Evolutionary conservation across 2,329 filamentous ascomycete species (phyloP).

Genomic region (Aureobasidium namibiae): DNA sequence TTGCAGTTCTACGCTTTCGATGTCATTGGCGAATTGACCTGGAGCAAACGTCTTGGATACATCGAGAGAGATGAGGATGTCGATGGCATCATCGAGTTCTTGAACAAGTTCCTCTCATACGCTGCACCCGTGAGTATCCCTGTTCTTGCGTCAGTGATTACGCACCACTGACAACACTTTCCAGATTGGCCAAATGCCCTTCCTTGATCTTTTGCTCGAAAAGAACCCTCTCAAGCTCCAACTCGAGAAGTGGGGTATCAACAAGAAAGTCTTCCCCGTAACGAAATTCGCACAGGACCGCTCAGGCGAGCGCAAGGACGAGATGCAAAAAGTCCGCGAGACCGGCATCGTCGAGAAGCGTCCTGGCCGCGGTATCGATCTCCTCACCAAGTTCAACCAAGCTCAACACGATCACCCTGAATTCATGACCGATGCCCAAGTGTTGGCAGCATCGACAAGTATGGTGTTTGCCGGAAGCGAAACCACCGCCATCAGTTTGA

Average conservation of each 20-base stretch:
- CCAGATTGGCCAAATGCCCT: slow-evolving; percentile 65
- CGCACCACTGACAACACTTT: not conserved
- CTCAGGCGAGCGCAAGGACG: slow-evolving; percentile 55
- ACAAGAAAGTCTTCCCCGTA: slow-evolving; percentile 63
- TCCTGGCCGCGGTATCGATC: slow-evolving; percentile 42
- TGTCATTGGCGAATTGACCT: slow-evolving; percentile 70
- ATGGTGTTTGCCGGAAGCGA: slow-evolving; percentile 70
- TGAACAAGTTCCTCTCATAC: slow-evolving; percentile 59
- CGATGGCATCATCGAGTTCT: slow-evolving; percentile 61
- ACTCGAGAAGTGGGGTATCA: slow-evolving; percentile 57
- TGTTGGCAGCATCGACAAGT: slow-evolving; percentile 62
- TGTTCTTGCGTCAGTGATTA: not conserved
- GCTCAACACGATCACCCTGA: slow-evolving; percentile 59
- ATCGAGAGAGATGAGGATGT: slow-evolving; percentile 67
- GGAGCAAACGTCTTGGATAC: slow-evolving; percentile 67
- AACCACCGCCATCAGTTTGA: slow-evolving; percentile 68
- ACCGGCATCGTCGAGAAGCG: slow-evolving; percentile 30
- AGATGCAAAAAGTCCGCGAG: slow-evolving; percentile 41
- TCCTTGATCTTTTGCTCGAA: slow-evolving; percentile 59
- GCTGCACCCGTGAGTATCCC: slow-evolving; percentile 53
- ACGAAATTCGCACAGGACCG: slow-evolving; percentile 62
- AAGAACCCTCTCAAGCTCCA: slow-evolving; percentile 69
- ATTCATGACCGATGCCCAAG: slow-evolving; percentile 62
- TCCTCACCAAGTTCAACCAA: slow-evolving; percentile 65
- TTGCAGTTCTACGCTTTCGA: slow-evolving; percentile 77